Base-by-base conservation (phyloP, 2,329 filamentous ascomycete genomes). In the Penicillium palitans region DNA sequence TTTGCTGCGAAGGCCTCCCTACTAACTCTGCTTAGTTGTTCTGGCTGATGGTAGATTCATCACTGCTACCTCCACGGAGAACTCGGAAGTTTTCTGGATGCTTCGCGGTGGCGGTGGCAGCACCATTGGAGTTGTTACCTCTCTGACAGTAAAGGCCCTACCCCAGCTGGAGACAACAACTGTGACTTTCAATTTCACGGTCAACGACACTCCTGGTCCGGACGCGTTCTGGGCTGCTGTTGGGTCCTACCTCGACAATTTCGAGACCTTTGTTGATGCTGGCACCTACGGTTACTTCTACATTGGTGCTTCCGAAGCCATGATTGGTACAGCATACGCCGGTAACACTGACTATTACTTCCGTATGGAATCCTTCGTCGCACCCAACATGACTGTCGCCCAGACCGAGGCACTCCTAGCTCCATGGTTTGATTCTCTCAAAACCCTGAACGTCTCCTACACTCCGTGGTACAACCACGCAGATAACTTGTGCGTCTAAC, bases 21-120 rank as follows among this genome's bases (percentile, higher is more conserved):
- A 17, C 31, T 53, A 46, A 50, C 6, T 15, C 17, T 40, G 3
- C 17, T 21, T 33, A 59, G 57, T 53, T 10, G 48, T 59, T n/a
- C 37, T 59, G n/a, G 62, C 61, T 0, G 47, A 66, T 44, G 66
- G 66, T 7, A 49, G 58, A 8, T 67, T 63, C 27, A 54, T 69
- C 47, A 65, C 64, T 44, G 66, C 64, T 6, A 60, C 59, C 57
- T 37, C 62, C 4, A 66, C 55, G 17, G 51, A 66, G 35, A 63
- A 68, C 42, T 33, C 71, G 0, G 80, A 82, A 41, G 69, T 83
- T 2, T 83, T 82, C 71, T 81, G 79, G 75, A 81, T 81, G 41
- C 69, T 83, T 5, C 75, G 79, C 24, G 81, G 81, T 6, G 84
- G 84, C 13, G 85, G 85, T 7, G 84, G 84, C 0, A 83, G 82